Evolutionary conservation across 1,284 basidiomycete genomes (phyloP).

Genomic region (Cryptococcus hybrid): DNA sequence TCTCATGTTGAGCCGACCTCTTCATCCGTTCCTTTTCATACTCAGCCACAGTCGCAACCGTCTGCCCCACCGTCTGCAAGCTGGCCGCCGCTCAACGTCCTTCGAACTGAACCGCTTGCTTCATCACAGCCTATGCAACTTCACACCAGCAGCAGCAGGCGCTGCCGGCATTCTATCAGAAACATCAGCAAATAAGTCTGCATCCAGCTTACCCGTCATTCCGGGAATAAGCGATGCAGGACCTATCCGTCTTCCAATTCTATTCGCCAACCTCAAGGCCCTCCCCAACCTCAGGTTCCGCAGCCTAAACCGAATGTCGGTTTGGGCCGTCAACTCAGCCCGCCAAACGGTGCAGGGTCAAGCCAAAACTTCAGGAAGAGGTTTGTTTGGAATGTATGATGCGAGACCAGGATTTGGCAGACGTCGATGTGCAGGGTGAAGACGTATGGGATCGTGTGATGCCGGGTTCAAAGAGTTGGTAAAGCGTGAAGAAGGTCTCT

Average conservation of each 20-base stretch:
- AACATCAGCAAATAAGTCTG: constrained; percentile 29
- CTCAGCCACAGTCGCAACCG: neutral
- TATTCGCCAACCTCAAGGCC: neutral
- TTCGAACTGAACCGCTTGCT: neutral
- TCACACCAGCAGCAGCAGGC: neutral
- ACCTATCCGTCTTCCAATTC: too few species aligned
- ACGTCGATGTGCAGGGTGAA: constrained; percentile 81
- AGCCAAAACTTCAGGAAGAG: constrained; percentile 54
- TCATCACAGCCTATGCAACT: neutral
- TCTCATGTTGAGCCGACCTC: too few species aligned
- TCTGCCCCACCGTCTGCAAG: constrained; percentile 9
- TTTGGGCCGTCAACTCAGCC: constrained; percentile 8
- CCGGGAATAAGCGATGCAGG: constrained; percentile 43
- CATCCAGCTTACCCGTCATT: constrained; percentile 38
- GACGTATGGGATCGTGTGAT: constrained; percentile 80
- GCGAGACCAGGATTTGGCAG: constrained; percentile 98
- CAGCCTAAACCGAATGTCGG: neutral
- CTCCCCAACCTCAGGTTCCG: neutral
- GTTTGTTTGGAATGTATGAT: constrained; percentile 97
- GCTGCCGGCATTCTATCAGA: constrained; percentile 8
- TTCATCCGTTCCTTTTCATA: too few species aligned
- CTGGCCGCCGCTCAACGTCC: constrained; percentile 12
- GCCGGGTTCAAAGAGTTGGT: constrained; percentile 59
- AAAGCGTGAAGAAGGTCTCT: constrained; percentile 59
- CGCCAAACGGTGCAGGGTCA: constrained; percentile 1